Base-by-base conservation (phyloP, 2,329 filamentous ascomycete species). In the Scorias spongiosa region DNA sequence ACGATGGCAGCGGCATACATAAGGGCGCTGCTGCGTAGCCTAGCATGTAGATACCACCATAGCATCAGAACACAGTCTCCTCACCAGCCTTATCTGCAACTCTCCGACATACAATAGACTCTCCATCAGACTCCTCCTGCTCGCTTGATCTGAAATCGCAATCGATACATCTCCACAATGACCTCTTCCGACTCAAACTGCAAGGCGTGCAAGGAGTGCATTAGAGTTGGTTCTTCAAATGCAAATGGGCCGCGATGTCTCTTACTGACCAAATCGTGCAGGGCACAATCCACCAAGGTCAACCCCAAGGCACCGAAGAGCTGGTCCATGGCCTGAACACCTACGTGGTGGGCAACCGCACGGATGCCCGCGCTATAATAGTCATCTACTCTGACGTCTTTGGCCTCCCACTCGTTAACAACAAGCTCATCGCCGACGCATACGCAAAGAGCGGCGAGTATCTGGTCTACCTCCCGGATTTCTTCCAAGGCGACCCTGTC, bases 251-350 rank as follows among this genome's bases (percentile, higher is more conserved):
- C 9, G n/a, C 29, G n/a, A 10, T n/a, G 9, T 32, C 29, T 10
- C 29, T 32, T 32, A 32, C 29, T 32, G n/a, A 32, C 29, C 29
- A 32, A 32, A 32, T 32, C n/a, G n/a, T n/a, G 9, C 29, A 60
- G 43, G 65, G 65, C 44, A 64, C 63, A 48, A 59, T 60, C 45
- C 65, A 66, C 56, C 46, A 59, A 44, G 65, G 62, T 41, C 51
- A 54, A 29, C 55, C 64, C 15, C 49, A 50, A 12, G 65, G 65
- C 48, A 62, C 55, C 39, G 63, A 63, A 48, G 55, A 60, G 44
- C 57, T 51, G 5, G 50, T 68, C 28, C 62, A 60, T 43, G 57
- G 59, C 29, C 55, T 59, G 8, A 57, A 63, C 32, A 60, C 62
- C 45, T 67, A 68, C 46, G 57, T 67, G 5, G 49, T 59, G 34